Percentiles rank a stretch among this genome's conserved stretches.
phyloP scores from a whole-genome alignment of 2,329 filamentous ascomycete species.

The Samsoniella hepiali region DNA sequence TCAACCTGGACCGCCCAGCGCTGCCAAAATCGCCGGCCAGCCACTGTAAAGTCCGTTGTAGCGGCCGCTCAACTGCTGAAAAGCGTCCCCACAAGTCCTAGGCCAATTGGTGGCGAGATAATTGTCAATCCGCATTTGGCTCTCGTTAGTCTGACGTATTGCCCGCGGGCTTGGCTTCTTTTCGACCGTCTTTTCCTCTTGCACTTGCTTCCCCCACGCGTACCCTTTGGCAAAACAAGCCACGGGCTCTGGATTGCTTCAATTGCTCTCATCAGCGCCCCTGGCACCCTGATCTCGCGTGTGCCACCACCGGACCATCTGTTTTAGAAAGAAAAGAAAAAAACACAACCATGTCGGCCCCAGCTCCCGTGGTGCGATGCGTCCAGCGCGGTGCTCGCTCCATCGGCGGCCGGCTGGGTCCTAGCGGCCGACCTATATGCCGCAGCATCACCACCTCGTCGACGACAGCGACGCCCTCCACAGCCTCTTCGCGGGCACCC shows the following conservation, averaged over 20 bases:
- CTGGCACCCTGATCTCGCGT: not conserved
- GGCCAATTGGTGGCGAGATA: conserved; percentile 19
- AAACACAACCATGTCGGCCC: conserved; percentile 33
- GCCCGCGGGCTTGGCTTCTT: not conserved
- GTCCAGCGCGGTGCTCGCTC: conserved; percentile 37
- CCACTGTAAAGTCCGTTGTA: not conserved
- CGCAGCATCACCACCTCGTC: conserved; percentile 20
- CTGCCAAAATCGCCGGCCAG: not conserved
- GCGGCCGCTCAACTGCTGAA: not conserved
- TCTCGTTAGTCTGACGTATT: conserved; percentile 14
- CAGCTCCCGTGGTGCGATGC: conserved; percentile 38
- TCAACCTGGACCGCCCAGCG: not conserved
- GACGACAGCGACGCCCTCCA: conserved; percentile 20
- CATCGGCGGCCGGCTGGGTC: conserved; percentile 29
- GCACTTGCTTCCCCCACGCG: conserved; percentile 27
- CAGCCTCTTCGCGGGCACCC: conserved; percentile 6
- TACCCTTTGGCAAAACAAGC: not conserved
- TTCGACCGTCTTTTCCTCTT: not conserved
- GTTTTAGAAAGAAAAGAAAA: not conserved
- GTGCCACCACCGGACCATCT: conserved; percentile 1
- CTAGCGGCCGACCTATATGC: conserved; percentile 25
- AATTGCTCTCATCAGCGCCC: conserved; percentile 9
- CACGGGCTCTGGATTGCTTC: not conserved
- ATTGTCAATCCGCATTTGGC: conserved; percentile 19
- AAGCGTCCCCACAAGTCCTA: conserved; percentile 5